Percentiles rank a stretch among this genome's conserved stretches.
phyloP scores from a whole-genome alignment of 768 basidiomycete species.

The Trametes villosa region DNA sequence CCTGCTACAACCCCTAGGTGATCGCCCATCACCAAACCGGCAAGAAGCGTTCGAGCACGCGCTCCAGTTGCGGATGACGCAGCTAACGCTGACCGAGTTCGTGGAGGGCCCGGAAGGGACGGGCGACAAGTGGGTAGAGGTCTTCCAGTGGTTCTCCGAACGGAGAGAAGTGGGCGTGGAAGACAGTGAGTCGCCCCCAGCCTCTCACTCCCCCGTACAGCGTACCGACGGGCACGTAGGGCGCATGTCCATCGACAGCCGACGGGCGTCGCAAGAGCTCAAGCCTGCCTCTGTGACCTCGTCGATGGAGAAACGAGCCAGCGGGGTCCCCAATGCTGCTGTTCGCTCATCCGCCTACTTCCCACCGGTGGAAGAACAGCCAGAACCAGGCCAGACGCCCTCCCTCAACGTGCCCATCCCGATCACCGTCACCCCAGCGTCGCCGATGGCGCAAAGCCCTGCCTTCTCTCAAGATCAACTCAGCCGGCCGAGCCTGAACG shows the following conservation, averaged over 20 bases:
- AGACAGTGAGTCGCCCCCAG: slow-evolving; percentile 32
- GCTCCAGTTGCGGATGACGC: slow-evolving; percentile 85
- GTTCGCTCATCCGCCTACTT: slow-evolving; percentile 6
- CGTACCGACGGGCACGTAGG: slow-evolving; percentile 21
- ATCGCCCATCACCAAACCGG: slow-evolving; percentile 53
- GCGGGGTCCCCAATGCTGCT: background rate
- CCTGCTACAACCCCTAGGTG: slow-evolving; percentile 51
- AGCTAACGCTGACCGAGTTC: slow-evolving; percentile 78
- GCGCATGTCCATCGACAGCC: slow-evolving; percentile 35
- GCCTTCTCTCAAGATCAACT: slow-evolving; percentile 14
- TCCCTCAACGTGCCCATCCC: slow-evolving; percentile 33
- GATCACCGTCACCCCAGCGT: slow-evolving; percentile 68
- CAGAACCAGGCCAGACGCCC: slow-evolving; percentile 11
- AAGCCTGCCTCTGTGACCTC: slow-evolving; percentile 34
- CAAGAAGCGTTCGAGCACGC: slow-evolving; percentile 75
- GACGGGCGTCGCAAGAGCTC: slow-evolving; percentile 34
- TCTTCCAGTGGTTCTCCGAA: slow-evolving; percentile 86
- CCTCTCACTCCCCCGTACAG: background rate
- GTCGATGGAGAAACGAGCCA: slow-evolving; percentile 19
- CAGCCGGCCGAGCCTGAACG: slow-evolving; percentile 11
- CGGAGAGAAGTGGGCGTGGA: slow-evolving; percentile 44
- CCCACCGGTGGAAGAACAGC: slow-evolving; percentile 15
- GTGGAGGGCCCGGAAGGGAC: slow-evolving; percentile 87
- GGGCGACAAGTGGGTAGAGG: slow-evolving; percentile 77
- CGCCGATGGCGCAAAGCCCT: slow-evolving; percentile 43